Evolutionary conservation across 2,329 filamentous ascomycete species (phyloP).

Genomic region (Colletotrichum tamarilloi): DNA sequence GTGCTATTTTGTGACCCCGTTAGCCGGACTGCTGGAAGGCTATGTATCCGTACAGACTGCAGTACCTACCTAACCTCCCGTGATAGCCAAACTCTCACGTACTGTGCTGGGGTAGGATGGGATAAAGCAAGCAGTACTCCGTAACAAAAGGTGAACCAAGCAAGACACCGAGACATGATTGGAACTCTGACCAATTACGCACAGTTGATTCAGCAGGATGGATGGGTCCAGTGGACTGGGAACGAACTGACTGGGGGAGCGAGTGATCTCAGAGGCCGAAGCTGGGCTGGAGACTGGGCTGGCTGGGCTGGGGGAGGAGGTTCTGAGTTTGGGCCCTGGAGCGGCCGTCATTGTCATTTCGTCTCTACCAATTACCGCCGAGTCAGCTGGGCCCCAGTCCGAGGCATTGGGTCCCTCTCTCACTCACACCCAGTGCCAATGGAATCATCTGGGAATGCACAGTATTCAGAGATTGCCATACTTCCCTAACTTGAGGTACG

Average conservation of each 20-base stretch:
- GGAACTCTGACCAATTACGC: neutral
- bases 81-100: no score
- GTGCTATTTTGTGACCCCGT: neutral
- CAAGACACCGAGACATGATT: neutral
- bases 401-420: constrained; percentile 31
- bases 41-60: neutral
- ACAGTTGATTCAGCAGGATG: neutral
- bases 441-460: neutral
- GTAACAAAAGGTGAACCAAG: neutral
- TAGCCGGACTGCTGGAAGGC: neutral
- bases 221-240: neutral
- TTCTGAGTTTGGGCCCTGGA: constrained; percentile 14
- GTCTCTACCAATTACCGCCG: constrained; percentile 28
- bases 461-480: no score
- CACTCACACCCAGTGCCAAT: neutral
- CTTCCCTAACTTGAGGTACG: no score
- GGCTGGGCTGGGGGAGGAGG: neutral
- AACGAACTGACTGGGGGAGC: neutral
- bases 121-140: neutral
- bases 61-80: neutral
- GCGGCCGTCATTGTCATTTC: constrained; percentile 21
- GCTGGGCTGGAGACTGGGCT: no score
- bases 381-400: constrained; percentile 36
- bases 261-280: neutral
- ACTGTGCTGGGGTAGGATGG: neutral